Base-by-base conservation (phyloP, 495 filamentous ascomycete genomes). In the Saxophila tyrrhenica region DNA sequence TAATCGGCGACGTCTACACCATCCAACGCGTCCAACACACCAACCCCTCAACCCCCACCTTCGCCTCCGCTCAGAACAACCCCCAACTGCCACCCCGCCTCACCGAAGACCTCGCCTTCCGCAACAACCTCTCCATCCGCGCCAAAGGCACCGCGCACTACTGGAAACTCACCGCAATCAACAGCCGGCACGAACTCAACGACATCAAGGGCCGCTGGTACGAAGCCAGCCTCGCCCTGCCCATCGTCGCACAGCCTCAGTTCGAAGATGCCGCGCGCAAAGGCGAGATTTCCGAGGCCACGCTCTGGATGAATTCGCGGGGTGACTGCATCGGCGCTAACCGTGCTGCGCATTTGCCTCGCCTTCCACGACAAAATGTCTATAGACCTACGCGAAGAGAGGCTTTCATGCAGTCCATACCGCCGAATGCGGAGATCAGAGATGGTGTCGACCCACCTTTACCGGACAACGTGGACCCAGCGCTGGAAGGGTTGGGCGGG, bases 181-280 rank as follows among this genome's bases (percentile, higher is more conserved):
- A 59, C 29, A 50, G 60, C 21, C 67, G 58, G 21, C 59, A 73
- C 55, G 63, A 62, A 3, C 59, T 82, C 2, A 61, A 65, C n/a
- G 75, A 81, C 29, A 64, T 83, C 59, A 81, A 80, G 59, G 79
- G 80, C 5, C 70, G 80, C 15, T 83, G 80, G 80, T 83, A 83
- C 63, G 80, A 83, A 57, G 73, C 72, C 2, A 71, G 69, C 47
- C 58, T 75, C 2, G 62, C 82, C 2, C 69, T 78, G 9, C 75
- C 76, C 0, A 72, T 76, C 50, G 59, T 80, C 2, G 69, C 71
- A 22, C 69, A 65, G 17, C 51, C 42, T 9, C 58, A 65, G 8
- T 79, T 72, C 63, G 52, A 65, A 1, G 50, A 65, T 5, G 63
- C 69, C 24, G 52, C 73, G 5, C 57, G 63, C 7, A 62, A 61